These are phyloP conservation scores for Melampsora americana DNA, from an alignment of 1,284 basidiomycete genomes.

Conservation along the genomic window DNA sequence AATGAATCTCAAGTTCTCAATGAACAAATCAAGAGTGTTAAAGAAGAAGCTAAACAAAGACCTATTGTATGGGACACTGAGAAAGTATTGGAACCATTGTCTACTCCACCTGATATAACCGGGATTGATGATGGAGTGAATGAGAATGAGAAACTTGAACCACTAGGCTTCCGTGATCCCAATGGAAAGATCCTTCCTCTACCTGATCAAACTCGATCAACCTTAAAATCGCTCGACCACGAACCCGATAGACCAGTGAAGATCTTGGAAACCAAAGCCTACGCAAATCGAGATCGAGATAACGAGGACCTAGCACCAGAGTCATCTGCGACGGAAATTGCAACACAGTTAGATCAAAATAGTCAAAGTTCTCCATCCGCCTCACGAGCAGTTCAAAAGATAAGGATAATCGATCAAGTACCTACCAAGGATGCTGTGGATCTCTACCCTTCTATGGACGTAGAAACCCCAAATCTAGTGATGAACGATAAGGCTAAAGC, in stretches of 20 bases:
- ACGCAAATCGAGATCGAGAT: background rate
- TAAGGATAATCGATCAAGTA: too few species aligned
- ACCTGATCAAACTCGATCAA: background rate
- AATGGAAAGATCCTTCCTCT: constrained; percentile 15
- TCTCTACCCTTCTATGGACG: background rate
- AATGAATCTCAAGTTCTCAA: constrained; percentile 19
- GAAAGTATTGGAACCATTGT: constrained; percentile 12
- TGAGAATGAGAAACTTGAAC: background rate
- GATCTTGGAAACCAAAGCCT: constrained; percentile 28
- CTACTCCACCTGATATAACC: background rate
- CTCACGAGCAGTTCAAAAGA: background rate
- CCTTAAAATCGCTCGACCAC: background rate
- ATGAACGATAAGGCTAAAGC: background rate
- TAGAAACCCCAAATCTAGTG: background rate
- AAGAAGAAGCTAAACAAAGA: constrained; percentile 26
- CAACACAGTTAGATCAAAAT: background rate
- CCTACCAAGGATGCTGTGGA: background rate
- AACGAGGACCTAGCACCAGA: background rate
- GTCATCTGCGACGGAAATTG: background rate
- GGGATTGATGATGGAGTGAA: background rate
- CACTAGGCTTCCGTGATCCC: constrained; percentile 22
- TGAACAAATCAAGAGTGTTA: constrained; percentile 13
- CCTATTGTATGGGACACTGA: constrained; percentile 35
- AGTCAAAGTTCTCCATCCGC: background rate
- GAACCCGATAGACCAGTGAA: background rate